Evolutionary conservation across 2,329 filamentous ascomycete genomes (phyloP).

Genomic region (Peltaster fructicola): DNA sequence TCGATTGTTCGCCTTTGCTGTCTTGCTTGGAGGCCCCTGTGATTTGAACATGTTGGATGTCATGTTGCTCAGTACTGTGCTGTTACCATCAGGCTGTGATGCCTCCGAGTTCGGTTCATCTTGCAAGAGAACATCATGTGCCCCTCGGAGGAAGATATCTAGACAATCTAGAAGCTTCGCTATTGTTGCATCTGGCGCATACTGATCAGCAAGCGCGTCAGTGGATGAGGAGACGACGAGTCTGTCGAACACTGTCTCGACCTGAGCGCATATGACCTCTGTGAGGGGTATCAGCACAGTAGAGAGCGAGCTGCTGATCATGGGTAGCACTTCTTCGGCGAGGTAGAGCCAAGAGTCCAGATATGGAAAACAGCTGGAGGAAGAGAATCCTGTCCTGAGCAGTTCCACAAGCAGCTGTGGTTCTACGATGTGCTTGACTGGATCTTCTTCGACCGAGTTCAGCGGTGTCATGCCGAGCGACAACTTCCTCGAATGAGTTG

Average conservation of each 20-base stretch:
- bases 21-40: conserved; percentile 51
- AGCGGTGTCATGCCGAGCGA: no score
- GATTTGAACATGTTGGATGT: conserved; percentile 77
- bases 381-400: conserved; percentile 64
- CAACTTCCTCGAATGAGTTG: no score
- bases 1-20: conserved; percentile 76
- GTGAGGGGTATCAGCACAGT: conserved; percentile 81
- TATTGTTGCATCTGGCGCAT: conserved; percentile 12
- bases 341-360: conserved; percentile 87
- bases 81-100: conserved; percentile 63
- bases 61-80: conserved; percentile 87
- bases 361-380: conserved; percentile 53
- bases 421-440: conserved; percentile 3
- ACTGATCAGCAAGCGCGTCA: conserved; percentile 1
- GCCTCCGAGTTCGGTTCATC: no score
- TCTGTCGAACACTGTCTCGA: conserved; percentile 52
- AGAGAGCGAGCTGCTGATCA: conserved; percentile 73
- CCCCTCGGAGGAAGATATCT: conserved; percentile 74
- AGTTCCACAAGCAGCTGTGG: conserved; percentile 72
- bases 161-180: conserved; percentile 60
- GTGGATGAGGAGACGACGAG: conserved; percentile 45
- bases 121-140: conserved; percentile 61
- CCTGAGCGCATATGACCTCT: conserved; percentile 69
- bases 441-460: conserved; percentile 2
- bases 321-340: conserved; percentile 62